Evolutionary conservation across 345 rosid species (phyloP), one percentile per base, ranked within the genome.

Genomic region (Microcos paniculata): DNA sequence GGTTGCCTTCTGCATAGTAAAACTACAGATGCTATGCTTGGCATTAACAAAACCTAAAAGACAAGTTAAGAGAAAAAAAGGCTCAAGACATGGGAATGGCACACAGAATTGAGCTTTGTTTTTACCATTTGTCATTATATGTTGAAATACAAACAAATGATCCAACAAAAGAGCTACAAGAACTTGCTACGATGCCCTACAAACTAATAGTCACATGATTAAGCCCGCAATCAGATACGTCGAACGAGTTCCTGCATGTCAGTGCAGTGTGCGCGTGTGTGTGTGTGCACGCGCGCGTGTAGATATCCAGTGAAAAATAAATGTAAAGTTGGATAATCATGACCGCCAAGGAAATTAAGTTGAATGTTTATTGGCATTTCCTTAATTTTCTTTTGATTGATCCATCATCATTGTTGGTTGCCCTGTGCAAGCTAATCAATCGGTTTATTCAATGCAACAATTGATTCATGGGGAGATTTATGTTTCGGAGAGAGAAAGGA

Each of bases 41-140:
- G 21, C 23, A 70, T 15, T 40, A 45, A 11, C 52, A 77, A 78
- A 49, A 21, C 35, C 33, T 11, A 30, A 75, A 72, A 16, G 4
- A 58, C 21, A 65, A 63, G 38, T 26, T 24, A 56, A 56, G 46
- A 23, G 38, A 30, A 9, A 18, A 16, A 1, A 40, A 57, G 31
- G 26, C 3, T 33, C 14, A 42, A 40, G 31, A 55, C 58, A 38
- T 75, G 64, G 7, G 62, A 61, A 61, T 46, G 19, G 18, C 57
- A 33, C 62, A 21, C 33, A 30, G 26, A 40, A 62, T 48, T 35
- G 28, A 49, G 51, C 6, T 52, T 35, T 52, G 68, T 30, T 63
- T 52, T 63, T 75, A 12, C 46, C 57, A 4, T 63, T 78, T 72
- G 72, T 64, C 71, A 24, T 75, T 6, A 51, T 64, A 63, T n/a